These are phyloP conservation scores for Fusarium sp. DNA, from an alignment of 2,329 filamentous ascomycete species.

Conservation along the genomic window DNA sequence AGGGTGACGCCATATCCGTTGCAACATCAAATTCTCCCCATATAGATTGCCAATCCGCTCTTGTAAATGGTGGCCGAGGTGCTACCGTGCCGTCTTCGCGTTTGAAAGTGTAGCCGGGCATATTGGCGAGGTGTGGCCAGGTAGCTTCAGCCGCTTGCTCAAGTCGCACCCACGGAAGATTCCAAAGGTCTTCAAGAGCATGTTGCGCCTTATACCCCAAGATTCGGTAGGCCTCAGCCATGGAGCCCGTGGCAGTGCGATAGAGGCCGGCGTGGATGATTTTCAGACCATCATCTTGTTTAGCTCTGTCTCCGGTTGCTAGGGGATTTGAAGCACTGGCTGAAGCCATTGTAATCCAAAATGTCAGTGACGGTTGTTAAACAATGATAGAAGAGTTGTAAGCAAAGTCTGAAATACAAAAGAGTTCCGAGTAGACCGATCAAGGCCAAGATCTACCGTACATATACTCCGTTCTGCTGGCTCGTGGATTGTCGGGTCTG, in stretches of 20 bases:
- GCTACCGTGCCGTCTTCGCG: not conserved
- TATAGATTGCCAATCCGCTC: not conserved
- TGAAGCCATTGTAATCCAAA: not conserved
- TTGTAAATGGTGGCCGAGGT: not conserved
- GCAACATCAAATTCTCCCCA: conserved; percentile 25
- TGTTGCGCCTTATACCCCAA: conserved; percentile 18
- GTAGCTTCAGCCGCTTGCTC: conserved; percentile 29
- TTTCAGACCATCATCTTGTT: not conserved
- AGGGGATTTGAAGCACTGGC: accelerated
- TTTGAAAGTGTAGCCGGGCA: conserved; percentile 6
- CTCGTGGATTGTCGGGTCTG: not conserved
- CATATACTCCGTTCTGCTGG: not conserved
- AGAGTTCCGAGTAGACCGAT: no score
- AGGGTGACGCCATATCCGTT: conserved; percentile 10
- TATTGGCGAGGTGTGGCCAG: conserved; percentile 9
- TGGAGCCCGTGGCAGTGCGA: conserved; percentile 20
- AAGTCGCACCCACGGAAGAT: not conserved
- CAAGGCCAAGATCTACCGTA: no score
- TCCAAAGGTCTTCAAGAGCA: not conserved
- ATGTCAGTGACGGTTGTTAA: no score
- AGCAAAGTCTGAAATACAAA: no score
- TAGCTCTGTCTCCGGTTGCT: accelerated
- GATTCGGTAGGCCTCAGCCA: conserved; percentile 16
- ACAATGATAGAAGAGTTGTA: no score
- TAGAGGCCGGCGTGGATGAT: conserved; percentile 22